A percentile compares a stretch with the other conserved stretches of the same genome.
Conservation (phyloP, 768 basidiomycete species). For the Podaxis sp. region DNA sequence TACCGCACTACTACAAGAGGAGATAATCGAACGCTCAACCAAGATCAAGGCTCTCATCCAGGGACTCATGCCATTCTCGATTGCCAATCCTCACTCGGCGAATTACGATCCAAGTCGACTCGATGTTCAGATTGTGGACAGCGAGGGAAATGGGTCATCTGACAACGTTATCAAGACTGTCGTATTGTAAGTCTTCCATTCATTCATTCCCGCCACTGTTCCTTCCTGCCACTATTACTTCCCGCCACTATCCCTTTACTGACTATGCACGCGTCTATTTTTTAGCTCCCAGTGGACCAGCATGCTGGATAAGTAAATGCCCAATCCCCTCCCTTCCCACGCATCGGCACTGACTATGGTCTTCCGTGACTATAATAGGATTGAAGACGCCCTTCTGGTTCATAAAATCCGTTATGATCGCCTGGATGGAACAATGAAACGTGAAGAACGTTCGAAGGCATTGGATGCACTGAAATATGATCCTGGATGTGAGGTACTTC, state of each 20-base stretch:
- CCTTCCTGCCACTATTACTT: conserved; percentile 17
- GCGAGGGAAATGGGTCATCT: conserved; percentile 66
- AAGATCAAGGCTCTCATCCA: conserved; percentile 83
- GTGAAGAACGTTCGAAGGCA: conserved; percentile 87
- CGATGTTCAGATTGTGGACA: conserved; percentile 78
- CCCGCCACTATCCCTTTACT: conserved; percentile 17
- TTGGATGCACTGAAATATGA: conserved; percentile 93
- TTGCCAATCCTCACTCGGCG: conserved; percentile 78
- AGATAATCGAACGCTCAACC: conserved; percentile 76
- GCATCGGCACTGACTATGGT: conserved; percentile 16
- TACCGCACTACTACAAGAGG: conserved; percentile 20
- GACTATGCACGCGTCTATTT: conserved; percentile 4
- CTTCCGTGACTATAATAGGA: conserved; percentile 38
- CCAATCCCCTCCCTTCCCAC: neutral
- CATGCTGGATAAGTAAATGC: conserved; percentile 84
- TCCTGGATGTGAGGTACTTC: conserved; percentile 86
- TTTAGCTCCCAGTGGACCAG: conserved; percentile 89
- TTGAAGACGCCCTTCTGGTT: conserved; percentile 86
- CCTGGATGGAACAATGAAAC: conserved; percentile 96
- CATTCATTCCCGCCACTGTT: neutral
- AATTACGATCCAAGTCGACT: conserved; percentile 71
- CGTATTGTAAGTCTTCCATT: conserved; percentile 71
- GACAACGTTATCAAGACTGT: conserved; percentile 84
- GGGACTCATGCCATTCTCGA: conserved; percentile 82
- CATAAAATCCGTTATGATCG: conserved; percentile 87